A percentile compares a stretch with the other conserved stretches of the same genome.
phyloP scores from a whole-genome alignment of 768 basidiomycete species.

The Mycena belliarum region DNA sequence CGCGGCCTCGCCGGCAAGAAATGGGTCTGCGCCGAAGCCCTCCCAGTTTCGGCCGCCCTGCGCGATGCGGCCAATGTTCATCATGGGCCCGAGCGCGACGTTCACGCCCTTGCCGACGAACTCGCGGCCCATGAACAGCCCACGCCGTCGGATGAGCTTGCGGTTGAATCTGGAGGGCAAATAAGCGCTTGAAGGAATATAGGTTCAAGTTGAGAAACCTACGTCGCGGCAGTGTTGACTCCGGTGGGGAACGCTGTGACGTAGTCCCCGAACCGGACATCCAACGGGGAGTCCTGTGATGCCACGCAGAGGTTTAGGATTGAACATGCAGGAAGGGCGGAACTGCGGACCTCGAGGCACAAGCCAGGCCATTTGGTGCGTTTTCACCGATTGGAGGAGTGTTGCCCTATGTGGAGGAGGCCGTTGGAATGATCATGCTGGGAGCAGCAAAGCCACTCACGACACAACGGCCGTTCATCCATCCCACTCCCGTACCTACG shows the following conservation, averaged over 20 bases:
- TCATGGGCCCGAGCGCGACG: conserved; percentile 78
- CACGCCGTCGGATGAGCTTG: conserved; percentile 73
- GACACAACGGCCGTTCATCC: conserved; percentile 66
- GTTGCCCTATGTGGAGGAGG: conserved; percentile 44
- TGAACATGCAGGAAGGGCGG: neutral
- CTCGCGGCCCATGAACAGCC: conserved; percentile 79
- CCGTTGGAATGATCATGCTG: neutral
- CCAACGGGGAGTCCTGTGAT: conserved; percentile 55
- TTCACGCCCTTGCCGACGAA: conserved; percentile 84
- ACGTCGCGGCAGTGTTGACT: conserved; percentile 82
- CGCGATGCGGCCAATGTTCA: conserved; percentile 82
- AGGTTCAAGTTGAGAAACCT: conserved; percentile 29
- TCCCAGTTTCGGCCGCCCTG: conserved; percentile 91
- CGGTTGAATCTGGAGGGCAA: conserved; percentile 63
- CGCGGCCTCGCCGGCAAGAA: conserved; percentile 73
- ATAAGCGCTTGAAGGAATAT: neutral
- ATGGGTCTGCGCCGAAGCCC: conserved; percentile 93
- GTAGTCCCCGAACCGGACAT: conserved; percentile 74
- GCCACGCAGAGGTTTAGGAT: neutral
- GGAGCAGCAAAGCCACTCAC: conserved; percentile 35
- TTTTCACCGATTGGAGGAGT: conserved; percentile 48
- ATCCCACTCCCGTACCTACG: conserved; percentile 68
- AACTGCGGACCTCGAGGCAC: conserved; percentile 58
- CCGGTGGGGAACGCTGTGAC: conserved; percentile 84
- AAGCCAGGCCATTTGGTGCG: conserved; percentile 63